These are phyloP conservation scores for Teratosphaeria destructans DNA, from an alignment of 2,329 filamentous ascomycete genomes.

Conservation along the genomic window DNA sequence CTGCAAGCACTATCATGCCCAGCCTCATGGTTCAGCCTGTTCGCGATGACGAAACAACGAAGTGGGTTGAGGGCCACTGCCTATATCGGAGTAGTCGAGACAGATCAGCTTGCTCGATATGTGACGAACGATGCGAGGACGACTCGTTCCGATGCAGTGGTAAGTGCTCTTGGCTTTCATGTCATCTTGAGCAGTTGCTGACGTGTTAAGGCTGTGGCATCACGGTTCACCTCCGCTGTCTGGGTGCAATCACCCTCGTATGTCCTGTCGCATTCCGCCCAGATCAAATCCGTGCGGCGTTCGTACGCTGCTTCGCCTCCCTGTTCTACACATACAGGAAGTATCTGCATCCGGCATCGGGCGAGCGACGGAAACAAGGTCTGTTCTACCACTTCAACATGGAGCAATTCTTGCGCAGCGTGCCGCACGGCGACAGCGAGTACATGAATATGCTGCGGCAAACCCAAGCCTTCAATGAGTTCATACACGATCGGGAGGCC, in stretches of 20 bases:
- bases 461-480: slow-evolving; percentile 56
- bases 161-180: slow-evolving; percentile 22
- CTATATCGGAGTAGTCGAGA: slow-evolving; percentile 57
- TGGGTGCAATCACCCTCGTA: slow-evolving; percentile 50
- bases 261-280: slow-evolving; percentile 57
- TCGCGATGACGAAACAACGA: slow-evolving; percentile 63
- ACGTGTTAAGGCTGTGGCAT: slow-evolving; percentile 42
- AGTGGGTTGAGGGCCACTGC: slow-evolving; percentile 80
- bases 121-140: slow-evolving; percentile 63
- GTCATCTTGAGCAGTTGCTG: slow-evolving; percentile 1
- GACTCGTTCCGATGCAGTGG: slow-evolving; percentile 63
- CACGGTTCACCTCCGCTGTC: slow-evolving; percentile 48
- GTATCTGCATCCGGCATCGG: slow-evolving; percentile 48
- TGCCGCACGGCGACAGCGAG: slow-evolving; percentile 53
- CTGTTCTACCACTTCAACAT: slow-evolving; percentile 56
- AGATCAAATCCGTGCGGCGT: slow-evolving; percentile 57
- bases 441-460: slow-evolving; percentile 54
- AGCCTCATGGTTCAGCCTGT: slow-evolving; percentile 72
- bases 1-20: slow-evolving; percentile 78
- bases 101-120: slow-evolving; percentile 57
- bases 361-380: slow-evolving; percentile 52
- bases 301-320: slow-evolving; percentile 59
- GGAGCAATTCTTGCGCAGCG: slow-evolving; percentile 54
- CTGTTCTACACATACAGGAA: slow-evolving; percentile 60
- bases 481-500: slow-evolving; percentile 67